A percentile compares a stretch with the other conserved stretches of the same genome.
These are phyloP conservation scores for Chytriomyces sp. DNA, from an alignment of 192 early-diverging fungal genomes.

Conservation along the genomic window DNA sequence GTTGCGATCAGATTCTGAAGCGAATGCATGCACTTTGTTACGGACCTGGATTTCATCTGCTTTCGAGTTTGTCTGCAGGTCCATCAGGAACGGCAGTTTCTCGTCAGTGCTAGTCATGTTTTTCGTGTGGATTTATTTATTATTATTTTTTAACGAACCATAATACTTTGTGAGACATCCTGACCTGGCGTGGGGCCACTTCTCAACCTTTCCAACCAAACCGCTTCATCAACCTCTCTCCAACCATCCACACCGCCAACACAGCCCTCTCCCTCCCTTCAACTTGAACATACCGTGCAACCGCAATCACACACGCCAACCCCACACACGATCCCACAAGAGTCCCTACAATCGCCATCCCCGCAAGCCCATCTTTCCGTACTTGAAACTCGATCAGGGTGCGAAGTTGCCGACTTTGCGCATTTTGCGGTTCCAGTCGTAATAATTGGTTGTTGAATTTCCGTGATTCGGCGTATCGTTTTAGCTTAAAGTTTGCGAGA, in stretches of 20 bases:
- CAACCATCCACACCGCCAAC: not conserved
- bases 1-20: too few relatives aligned
- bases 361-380: slow-evolving; percentile 80
- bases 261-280: not conserved
- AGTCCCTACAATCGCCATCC: slow-evolving; percentile 85
- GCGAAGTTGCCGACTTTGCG: slow-evolving; percentile 74
- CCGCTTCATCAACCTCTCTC: not conserved
- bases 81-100: slow-evolving; percentile 26
- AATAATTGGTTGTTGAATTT: slow-evolving; percentile 81
- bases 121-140: not conserved
- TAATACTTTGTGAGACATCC: too few relatives aligned
- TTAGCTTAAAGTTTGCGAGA: slow-evolving; percentile 89
- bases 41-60: slow-evolving; percentile 21
- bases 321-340: slow-evolving; percentile 74
- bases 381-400: slow-evolving; percentile 83
- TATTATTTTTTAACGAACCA: too few relatives aligned
- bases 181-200: not conserved
- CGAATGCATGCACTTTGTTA: not conserved
- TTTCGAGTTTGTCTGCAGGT: slow-evolving; percentile 18
- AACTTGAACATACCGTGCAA: not conserved
- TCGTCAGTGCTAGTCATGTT: slow-evolving; percentile 4
- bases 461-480: slow-evolving; percentile 79
- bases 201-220: not conserved
- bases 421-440: slow-evolving; percentile 81
- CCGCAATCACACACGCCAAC: slow-evolving; percentile 36